Base-by-base conservation (phyloP, 106 monocot species). In the Dactylorhiza incarnata region DNA sequence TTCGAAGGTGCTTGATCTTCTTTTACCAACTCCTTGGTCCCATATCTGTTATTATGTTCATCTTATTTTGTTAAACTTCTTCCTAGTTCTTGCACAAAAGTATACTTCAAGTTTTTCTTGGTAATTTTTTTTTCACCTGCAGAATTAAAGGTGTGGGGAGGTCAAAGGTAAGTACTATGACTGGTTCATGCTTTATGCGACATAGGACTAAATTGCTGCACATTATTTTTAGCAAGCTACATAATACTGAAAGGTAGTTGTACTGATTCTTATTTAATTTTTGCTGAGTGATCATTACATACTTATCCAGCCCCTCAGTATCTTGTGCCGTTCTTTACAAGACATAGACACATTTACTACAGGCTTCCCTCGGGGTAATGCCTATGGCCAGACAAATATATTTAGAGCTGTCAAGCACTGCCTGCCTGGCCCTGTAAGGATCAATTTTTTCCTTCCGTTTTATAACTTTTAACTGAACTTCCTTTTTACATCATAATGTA, bases 361-460 rank as follows among this genome's bases (percentile, higher is more conserved):
- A 73, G 99, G 99, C 0, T 92, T 99, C 63, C 94, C 99, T 81
- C 82, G 91, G 17, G 99, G 99, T 26, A 89, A 85, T 76, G 88
- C 79, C 14, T 82, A 85, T 54, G 99, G 99, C 48, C 94, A 94
- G 78, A 88, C 84, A n/a, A 80, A 94, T 84, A 92, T 94, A 1
- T 99, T 99, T 71, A 82, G 90, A 69, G 88, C 91, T 80, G 94
- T 86, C 58, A 99, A 90, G 72, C 87, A 88, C 82, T 94, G 89
- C 76, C 80, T 94, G 76, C 94, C 91, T 68, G 94, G 99, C 17
- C 94, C 94, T 73, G 99, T 99, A 88, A 89, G 93, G n/a, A 82
- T 74, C 24, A 77, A 52, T 48, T n/a, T 81, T 50, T 67, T 48
- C 37, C 37, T 37, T 19, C 53, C 6, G 8, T 58, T 9, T 59